These are phyloP conservation scores for Oxyria digyna DNA, from an alignment of 148 eudicot species.

Conservation along the genomic window DNA sequence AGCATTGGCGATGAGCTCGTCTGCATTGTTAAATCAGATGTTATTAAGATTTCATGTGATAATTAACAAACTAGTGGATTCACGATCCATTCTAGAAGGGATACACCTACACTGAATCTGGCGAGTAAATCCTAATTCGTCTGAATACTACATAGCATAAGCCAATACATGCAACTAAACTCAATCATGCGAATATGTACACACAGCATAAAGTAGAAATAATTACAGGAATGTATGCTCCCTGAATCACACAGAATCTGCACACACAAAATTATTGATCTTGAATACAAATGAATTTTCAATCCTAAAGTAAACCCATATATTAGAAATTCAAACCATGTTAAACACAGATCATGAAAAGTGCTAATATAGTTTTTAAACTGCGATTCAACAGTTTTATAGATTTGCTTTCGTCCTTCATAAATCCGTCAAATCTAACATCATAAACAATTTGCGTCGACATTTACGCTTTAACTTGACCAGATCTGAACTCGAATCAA, in stretches of 20 bases:
- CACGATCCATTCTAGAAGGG: background rate
- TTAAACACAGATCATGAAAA: background rate
- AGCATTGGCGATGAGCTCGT: conserved; percentile 17
- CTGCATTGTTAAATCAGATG: conserved; percentile 8
- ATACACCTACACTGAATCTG: background rate
- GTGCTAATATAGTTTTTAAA: background rate
- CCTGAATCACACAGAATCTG: background rate
- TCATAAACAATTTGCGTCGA: background rate
- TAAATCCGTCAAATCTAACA: background rate
- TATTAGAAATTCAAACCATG: background rate
- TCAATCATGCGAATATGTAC: background rate
- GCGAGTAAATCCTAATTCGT: background rate
- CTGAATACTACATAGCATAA: background rate
- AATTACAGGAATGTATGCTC: background rate
- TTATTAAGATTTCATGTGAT: too few relatives aligned
- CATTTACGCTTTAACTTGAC: background rate
- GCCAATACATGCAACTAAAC: background rate
- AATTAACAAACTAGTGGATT: too few relatives aligned
- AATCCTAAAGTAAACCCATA: background rate
- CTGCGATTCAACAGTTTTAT: background rate
- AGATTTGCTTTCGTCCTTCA: background rate
- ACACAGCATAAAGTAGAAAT: background rate
- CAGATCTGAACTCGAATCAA: background rate
- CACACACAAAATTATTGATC: background rate
- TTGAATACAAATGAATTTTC: background rate